phyloP scores from a whole-genome alignment of 495 filamentous ascomycete genomes.

The Lasiosphaeria miniovina region DNA sequence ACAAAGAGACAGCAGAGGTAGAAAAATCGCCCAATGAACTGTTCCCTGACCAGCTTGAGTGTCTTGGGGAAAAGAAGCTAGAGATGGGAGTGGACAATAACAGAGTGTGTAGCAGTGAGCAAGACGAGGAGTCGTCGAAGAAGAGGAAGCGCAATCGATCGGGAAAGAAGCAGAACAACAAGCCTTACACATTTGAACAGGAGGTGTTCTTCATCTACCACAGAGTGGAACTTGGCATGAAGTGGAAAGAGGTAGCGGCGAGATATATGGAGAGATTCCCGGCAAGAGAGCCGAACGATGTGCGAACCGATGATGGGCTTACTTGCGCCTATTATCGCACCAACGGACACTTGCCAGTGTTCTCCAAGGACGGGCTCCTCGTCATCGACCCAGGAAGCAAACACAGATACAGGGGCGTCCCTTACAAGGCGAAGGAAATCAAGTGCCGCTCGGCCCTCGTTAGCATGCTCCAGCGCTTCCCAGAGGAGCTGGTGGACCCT shows the following conservation, averaged over 20 bases:
- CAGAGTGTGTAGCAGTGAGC: not conserved
- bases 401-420: constrained; percentile 18
- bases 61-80: not conserved
- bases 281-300: constrained; percentile 4
- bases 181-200: constrained; percentile 22
- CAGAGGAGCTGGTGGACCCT: constrained; percentile 35
- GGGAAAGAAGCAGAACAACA: constrained; percentile 16
- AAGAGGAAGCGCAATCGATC: not conserved
- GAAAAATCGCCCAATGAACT: too few relatives aligned
- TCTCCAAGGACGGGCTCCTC: constrained; percentile 19
- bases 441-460: constrained; percentile 11
- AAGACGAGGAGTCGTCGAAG: not conserved
- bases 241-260: constrained; percentile 30
- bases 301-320: constrained; percentile 26
- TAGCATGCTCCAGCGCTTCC: constrained; percentile 33
- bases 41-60: too few relatives aligned
- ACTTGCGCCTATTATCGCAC: constrained; percentile 40
- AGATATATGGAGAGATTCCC: constrained; percentile 32
- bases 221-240: constrained; percentile 30
- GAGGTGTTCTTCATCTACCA: constrained; percentile 31
- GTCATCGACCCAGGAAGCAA: constrained; percentile 23
- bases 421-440: constrained; percentile 6
- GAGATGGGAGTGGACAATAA: not conserved
- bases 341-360: constrained; percentile 27
- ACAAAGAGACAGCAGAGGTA: too few relatives aligned